Conservation (phyloP, 202 grass and related monocot genomes). For the Dendrocalamus latiflorus region DNA sequence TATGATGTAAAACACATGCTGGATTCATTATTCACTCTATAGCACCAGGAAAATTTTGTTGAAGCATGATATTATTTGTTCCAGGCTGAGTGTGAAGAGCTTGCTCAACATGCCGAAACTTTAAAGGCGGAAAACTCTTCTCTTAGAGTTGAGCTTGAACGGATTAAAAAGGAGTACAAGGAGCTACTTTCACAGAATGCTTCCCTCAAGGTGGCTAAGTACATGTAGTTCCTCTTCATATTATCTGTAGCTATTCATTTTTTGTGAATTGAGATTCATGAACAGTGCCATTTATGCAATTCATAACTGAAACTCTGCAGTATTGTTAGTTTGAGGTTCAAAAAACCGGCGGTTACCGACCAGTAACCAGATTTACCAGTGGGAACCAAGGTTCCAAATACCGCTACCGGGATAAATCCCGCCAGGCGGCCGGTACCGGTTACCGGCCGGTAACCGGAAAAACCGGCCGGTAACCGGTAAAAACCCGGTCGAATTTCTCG, state of each 20-base stretch:
- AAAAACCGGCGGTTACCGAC: too few relatives aligned
- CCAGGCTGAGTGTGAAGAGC: slow-evolving; percentile 91
- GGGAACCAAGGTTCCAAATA: too few relatives aligned
- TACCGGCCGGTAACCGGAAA: too few relatives aligned
- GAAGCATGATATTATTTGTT: slow-evolving; percentile 1
- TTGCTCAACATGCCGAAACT: slow-evolving; percentile 61
- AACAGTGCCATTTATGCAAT: not conserved
- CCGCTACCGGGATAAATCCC: too few relatives aligned
- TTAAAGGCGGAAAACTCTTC: slow-evolving; percentile 83
- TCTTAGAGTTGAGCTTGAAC: slow-evolving; percentile 67
- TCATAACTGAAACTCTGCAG: not conserved
- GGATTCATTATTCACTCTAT: not conserved
- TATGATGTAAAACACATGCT: not conserved
- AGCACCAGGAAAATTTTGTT: not conserved
- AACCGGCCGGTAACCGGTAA: too few relatives aligned
- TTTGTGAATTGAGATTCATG: not conserved
- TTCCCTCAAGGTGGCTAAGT: slow-evolving; percentile 64
- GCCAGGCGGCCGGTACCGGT: too few relatives aligned
- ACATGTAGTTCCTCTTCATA: not conserved
- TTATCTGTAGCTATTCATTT: not conserved
- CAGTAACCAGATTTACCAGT: too few relatives aligned
- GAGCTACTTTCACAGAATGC: slow-evolving; percentile 64
- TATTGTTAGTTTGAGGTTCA: too few relatives aligned
- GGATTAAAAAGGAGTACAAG: slow-evolving; percentile 79
- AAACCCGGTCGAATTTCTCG: too few relatives aligned